Conservation (phyloP, 208 protist genomes). For the Strigomonas culicis region DNA sequence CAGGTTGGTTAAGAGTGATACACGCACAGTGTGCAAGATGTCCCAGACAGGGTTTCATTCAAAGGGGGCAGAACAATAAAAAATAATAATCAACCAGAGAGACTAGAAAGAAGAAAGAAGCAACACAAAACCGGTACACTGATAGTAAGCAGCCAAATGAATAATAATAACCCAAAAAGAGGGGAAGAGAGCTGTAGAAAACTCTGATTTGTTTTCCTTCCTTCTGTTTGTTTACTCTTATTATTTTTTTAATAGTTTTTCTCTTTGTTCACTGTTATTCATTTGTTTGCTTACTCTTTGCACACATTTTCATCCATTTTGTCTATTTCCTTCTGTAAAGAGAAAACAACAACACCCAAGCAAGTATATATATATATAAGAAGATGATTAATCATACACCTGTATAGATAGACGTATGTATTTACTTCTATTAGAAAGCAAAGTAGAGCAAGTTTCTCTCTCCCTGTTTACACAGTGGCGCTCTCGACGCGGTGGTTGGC, state of each 20-base stretch:
- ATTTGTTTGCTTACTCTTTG: neutral
- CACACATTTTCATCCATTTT: too few species aligned
- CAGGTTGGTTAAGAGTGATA: too few species aligned
- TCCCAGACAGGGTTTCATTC: too few species aligned
- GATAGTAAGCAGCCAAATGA: neutral
- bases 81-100: too few species aligned
- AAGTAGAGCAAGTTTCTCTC: neutral
- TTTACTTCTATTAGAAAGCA: neutral
- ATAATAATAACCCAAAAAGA: neutral
- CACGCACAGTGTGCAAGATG: too few species aligned
- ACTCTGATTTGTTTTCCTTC: too few species aligned
- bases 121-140: neutral
- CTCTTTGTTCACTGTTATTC: neutral
- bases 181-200: neutral
- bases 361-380: neutral
- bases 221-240: too few species aligned
- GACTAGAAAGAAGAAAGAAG: neutral
- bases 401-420: neutral
- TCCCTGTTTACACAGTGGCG: neutral
- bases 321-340: too few species aligned
- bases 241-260: neutral
- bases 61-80: too few species aligned
- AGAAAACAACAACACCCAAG: neutral
- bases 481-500: neutral
- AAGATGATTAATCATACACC: neutral